Percentiles rank a stretch among this genome's conserved stretches.
Evolutionary conservation across 495 filamentous ascomycete genomes (phyloP).

Genomic region (Podospora bellae-mahoneyi): DNA sequence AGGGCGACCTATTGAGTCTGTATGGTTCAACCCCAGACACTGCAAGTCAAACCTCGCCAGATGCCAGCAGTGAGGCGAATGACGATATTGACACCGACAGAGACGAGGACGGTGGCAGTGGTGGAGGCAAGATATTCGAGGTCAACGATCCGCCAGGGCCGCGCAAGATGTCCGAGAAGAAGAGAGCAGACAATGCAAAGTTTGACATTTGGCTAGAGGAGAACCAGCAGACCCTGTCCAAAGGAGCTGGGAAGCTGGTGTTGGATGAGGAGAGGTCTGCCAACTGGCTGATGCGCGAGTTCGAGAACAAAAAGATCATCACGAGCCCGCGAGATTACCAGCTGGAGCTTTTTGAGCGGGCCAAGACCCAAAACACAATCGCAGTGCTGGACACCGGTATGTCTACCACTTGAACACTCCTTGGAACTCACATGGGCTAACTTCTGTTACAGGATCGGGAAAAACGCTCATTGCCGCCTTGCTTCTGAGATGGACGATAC

Average conservation of each 20-base stretch:
- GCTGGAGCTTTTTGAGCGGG: conserved; percentile 84
- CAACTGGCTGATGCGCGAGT: conserved; percentile 26
- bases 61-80: background rate
- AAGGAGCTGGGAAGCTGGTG: conserved; percentile 9
- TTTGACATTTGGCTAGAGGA: conserved; percentile 48
- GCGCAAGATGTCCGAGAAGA: conserved; percentile 45
- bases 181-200: conserved; percentile 48
- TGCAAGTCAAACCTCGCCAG: background rate
- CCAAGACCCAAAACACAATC: conserved; percentile 83
- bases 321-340: conserved; percentile 85
- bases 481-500: conserved; percentile 72
- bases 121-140: conserved; percentile 17
- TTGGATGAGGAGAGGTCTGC: conserved; percentile 28
- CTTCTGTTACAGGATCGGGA: conserved; percentile 66
- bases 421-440: conserved; percentile 11
- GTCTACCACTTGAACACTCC: background rate
- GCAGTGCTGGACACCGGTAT: conserved; percentile 91
- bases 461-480: conserved; percentile 95
- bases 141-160: conserved; percentile 26
- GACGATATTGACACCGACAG: conserved; percentile 17
- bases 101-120: conserved; percentile 22
- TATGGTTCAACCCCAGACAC: background rate
- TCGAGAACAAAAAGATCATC: conserved; percentile 52
- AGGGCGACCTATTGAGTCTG: background rate
- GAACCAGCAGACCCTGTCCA: conserved; percentile 27